A percentile compares a stretch with the other conserved stretches of the same genome.
Conservation (phyloP, 1,284 basidiomycete species). For the Leccinum huronense region DNA sequence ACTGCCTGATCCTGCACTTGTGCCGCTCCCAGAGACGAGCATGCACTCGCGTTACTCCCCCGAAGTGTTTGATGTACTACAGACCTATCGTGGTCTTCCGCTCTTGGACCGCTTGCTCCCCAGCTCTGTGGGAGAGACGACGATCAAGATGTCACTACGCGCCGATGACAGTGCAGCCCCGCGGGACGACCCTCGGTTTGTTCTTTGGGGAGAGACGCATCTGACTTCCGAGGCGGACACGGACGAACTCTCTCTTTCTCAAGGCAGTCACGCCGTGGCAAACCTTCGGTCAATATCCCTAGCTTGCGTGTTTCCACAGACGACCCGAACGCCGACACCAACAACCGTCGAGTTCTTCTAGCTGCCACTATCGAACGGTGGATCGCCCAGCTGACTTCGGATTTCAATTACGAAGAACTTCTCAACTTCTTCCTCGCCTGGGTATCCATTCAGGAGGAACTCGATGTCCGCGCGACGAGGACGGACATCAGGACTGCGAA, state of each 20-base stretch:
- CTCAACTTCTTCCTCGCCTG: conserved; percentile 87
- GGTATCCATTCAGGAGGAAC: not conserved
- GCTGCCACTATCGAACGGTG: conserved; percentile 88
- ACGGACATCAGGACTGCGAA: not conserved
- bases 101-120: conserved; percentile 59
- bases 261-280: conserved; percentile 44
- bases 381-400: conserved; percentile 85
- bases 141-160: conserved; percentile 64
- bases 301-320: conserved; percentile 28
- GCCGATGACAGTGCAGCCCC: conserved; percentile 66
- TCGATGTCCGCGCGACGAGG: not conserved
- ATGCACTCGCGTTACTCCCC: conserved; percentile 65
- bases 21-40: conserved; percentile 43
- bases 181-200: conserved; percentile 82
- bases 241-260: conserved; percentile 51
- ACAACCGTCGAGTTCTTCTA: conserved; percentile 56
- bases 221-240: conserved; percentile 33
- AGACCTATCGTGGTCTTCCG: conserved; percentile 74
- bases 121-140: conserved; percentile 43
- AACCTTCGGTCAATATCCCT: conserved; percentile 36
- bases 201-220: conserved; percentile 79
- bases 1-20: conserved; percentile 25
- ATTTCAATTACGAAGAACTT: conserved; percentile 79
- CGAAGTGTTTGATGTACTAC: conserved; percentile 75
- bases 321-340: conserved; percentile 15